A percentile compares a stretch with the other conserved stretches of the same genome.
phyloP scores from a whole-genome alignment of 345 rosid genomes.

The Brassica napus region DNA sequence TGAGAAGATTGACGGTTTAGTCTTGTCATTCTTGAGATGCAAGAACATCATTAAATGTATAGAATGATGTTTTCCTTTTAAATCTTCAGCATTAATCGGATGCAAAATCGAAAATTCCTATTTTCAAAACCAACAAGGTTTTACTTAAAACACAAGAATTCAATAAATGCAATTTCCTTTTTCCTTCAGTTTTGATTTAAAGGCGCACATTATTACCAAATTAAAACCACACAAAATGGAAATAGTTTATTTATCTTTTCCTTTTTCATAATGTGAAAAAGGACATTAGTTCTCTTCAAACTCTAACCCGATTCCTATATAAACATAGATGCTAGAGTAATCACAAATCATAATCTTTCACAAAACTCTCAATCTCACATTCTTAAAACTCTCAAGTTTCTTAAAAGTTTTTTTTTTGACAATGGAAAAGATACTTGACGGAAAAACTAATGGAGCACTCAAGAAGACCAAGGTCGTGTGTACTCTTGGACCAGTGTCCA shows the following conservation, averaged over 20 bases:
- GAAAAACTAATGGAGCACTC: slow-evolving; percentile 19
- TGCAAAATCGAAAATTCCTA: neutral
- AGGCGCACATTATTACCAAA: neutral
- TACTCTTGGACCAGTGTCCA: slow-evolving; percentile 94
- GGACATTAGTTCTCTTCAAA: slow-evolving; percentile 6
- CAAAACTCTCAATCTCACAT: neutral
- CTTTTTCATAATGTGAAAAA: neutral
- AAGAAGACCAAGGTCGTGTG: slow-evolving; percentile 93
- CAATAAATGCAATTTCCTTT: neutral
- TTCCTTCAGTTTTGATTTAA: neutral
- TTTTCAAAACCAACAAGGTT: neutral
- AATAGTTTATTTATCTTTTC: neutral
- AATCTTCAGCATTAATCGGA: neutral
- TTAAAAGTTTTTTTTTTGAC: neutral
- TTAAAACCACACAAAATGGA: slow-evolving; percentile 10
- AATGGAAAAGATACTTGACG: slow-evolving; percentile 35
- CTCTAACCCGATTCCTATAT: slow-evolving; percentile 12
- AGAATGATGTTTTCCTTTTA: neutral
- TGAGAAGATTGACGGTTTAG: neutral
- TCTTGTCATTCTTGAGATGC: slow-evolving; percentile 18
- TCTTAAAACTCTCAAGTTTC: neutral
- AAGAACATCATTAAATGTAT: slow-evolving; percentile 19
- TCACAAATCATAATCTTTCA: slow-evolving; percentile 5
- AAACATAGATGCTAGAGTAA: neutral
- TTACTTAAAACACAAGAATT: slow-evolving; percentile 25